Base-by-base conservation (phyloP, 2,329 filamentous ascomycete species). In the Colletotrichum incanum region DNA sequence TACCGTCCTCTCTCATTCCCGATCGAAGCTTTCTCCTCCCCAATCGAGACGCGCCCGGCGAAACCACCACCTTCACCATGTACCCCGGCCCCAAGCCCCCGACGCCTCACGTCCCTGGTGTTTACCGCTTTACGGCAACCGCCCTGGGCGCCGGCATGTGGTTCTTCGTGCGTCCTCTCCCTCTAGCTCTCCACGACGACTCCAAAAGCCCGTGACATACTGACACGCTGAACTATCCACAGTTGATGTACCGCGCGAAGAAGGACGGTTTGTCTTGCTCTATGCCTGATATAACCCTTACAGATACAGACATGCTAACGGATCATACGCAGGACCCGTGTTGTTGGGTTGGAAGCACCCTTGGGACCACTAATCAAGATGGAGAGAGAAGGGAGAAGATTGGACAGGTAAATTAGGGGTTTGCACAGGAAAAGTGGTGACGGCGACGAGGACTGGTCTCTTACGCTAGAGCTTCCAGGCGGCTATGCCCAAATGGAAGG, bases 181-280 rank as follows among this genome's bases (percentile, higher is more conserved):
- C 16, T 11, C 18, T 26, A 34, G n/a, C n/a, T 26, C 39, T 20
- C 28, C 7, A 20, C 43, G 28, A 26, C 37, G 37, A 65, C 28
- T 2, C 14, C 16, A 54, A 37, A 37, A 67, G 61, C 23, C 26
- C n/a, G 26, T 39, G 37, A 45, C 26, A 74, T 76, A 67, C 76
- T 58, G 66, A 41, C 50, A 39, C 60, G 45, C 71, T 77, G 62
- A 76, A 68, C 54, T 50, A 18, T 28, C 62, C 39, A 65, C 79
- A 98, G 95, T 86, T 98, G 81, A 95, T 98, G 92, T 98, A 98
- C 87, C 91, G 96, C 79, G 94, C 95, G 79, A 97, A 96, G 91
- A 93, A 98, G 87, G 96, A 99, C 80, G 95, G 95, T 91, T 85
- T 76, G 82, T 45, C 60, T 50, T 55, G 49, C 49, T 20, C 34